Percentiles rank a stretch among this genome's conserved stretches.
Conservation (phyloP, 2,329 filamentous ascomycete species). For the Diaporthe ampelina region DNA sequence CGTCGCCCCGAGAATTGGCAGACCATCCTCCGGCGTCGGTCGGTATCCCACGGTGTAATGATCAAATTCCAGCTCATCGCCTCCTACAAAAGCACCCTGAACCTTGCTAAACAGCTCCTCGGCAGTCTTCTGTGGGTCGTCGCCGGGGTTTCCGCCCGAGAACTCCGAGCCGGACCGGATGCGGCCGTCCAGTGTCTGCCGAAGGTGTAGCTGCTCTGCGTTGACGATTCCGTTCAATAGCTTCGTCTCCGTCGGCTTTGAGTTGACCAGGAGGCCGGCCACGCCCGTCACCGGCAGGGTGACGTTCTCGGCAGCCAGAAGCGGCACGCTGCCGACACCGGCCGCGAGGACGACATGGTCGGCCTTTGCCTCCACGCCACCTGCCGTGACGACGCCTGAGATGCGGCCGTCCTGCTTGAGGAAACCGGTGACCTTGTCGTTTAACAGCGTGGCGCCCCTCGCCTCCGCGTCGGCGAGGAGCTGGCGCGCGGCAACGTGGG, state of each 20-base stretch:
- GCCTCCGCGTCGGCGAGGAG: slow-evolving; percentile 44
- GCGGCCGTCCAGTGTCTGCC: slow-evolving; percentile 49
- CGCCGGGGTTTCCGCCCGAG: slow-evolving; percentile 42
- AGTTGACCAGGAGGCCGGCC: slow-evolving; percentile 49
- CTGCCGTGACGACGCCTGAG: slow-evolving; percentile 42
- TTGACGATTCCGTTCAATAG: slow-evolving; percentile 46
- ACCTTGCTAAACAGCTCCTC: slow-evolving; percentile 45
- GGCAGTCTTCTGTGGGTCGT: slow-evolving; percentile 45
- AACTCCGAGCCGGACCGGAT: slow-evolving; percentile 46
- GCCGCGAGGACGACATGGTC: slow-evolving; percentile 51
- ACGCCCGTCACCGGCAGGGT: slow-evolving; percentile 45
- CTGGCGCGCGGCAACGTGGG: slow-evolving; percentile 46
- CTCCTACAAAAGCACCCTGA: slow-evolving; percentile 41
- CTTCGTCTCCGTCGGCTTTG: slow-evolving; percentile 44
- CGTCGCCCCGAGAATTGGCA: slow-evolving; percentile 48
- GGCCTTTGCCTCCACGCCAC: slow-evolving; percentile 42
- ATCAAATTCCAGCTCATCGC: slow-evolving; percentile 47
- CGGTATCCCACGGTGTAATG: slow-evolving; percentile 49
- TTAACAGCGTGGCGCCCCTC: slow-evolving; percentile 41
- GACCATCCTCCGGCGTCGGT: slow-evolving; percentile 47
- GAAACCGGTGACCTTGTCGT: slow-evolving; percentile 42
- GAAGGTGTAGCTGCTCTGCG: slow-evolving; percentile 47
- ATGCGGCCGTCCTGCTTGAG: slow-evolving; percentile 40
- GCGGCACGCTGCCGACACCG: slow-evolving; percentile 47
- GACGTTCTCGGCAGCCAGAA: slow-evolving; percentile 46